Conservation (phyloP, 768 basidiomycete genomes). For the Macrolepiota dolichaula region DNA sequence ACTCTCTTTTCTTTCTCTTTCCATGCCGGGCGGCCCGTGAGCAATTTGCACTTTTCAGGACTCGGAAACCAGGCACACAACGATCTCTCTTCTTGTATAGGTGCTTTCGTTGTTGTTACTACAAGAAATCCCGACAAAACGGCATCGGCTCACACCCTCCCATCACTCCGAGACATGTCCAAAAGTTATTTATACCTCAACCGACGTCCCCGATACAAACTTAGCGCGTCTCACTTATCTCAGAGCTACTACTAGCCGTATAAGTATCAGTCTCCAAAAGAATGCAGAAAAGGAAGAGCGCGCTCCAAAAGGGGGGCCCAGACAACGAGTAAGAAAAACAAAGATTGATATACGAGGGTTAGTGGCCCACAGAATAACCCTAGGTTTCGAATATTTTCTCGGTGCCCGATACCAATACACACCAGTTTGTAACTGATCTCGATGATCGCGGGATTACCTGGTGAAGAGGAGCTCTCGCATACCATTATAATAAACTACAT, state of each 20-base stretch:
- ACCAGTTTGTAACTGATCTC: too few species aligned
- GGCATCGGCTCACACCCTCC: background rate
- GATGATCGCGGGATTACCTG: too few species aligned
- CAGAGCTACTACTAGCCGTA: background rate
- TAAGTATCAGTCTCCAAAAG: background rate
- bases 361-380: background rate
- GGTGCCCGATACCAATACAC: background rate
- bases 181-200: background rate
- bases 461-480: background rate
- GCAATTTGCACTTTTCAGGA: too few species aligned
- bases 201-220: background rate
- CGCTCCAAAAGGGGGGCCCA: too few species aligned
- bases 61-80: background rate
- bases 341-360: background rate
- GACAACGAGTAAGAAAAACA: background rate
- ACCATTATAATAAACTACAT: slow-evolving; percentile 6
- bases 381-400: background rate
- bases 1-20: too few species aligned
- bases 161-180: background rate
- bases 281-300: background rate
- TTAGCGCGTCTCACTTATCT: too few species aligned
- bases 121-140: too few species aligned
- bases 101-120: too few species aligned
- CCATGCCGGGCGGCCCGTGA: too few species aligned
- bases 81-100: background rate